Percentiles rank a stretch among this genome's conserved stretches.
phyloP scores from a whole-genome alignment of 257 asterid genomes.

The Solanum tarapatanum region DNA sequence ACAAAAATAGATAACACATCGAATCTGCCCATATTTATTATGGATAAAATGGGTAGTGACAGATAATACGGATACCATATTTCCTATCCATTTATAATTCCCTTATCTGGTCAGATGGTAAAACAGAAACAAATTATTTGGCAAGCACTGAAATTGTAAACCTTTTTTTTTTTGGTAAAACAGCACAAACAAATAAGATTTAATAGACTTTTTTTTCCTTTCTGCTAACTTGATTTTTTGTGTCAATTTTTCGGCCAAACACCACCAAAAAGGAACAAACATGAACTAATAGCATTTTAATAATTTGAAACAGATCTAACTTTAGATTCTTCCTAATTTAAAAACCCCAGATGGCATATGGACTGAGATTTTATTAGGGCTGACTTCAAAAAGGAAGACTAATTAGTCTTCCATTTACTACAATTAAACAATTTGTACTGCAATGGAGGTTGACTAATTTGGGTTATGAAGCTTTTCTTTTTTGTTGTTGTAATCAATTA shows the following conservation, averaged over 20 bases:
- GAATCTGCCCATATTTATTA: neutral
- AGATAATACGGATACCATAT: neutral
- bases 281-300: neutral
- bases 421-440: neutral
- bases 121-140: neutral
- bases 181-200: neutral
- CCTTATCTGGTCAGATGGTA: neutral
- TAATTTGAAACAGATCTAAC: neutral
- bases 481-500: neutral
- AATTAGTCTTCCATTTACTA: neutral
- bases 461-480: neutral
- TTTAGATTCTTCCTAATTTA: neutral
- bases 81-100: neutral
- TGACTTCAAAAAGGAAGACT: neutral
- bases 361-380: neutral
- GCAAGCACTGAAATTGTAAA: neutral
- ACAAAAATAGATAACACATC: neutral
- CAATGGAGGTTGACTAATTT: neutral
- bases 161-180: neutral
- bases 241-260: neutral
- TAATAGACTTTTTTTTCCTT: neutral
- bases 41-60: neutral
- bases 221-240: neutral
- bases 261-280: neutral
- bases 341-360: neutral